Evolutionary conservation across 2,329 filamentous ascomycete species (phyloP).

Genomic region (Raffaelea ambrosiae): DNA sequence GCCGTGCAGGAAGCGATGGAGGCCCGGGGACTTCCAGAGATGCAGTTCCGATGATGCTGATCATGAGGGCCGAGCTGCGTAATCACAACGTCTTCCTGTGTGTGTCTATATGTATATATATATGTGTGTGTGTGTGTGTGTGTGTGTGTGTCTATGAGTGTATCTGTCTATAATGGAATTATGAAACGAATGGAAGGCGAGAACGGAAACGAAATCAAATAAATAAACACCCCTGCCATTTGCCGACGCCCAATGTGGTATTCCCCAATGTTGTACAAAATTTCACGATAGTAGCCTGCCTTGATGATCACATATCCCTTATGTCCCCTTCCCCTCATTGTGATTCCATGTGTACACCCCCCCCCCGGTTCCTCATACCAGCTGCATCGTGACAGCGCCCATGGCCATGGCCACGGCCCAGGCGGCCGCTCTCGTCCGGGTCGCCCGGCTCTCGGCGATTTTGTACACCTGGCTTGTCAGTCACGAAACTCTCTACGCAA

Average conservation of each 20-base stretch:
- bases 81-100: no score
- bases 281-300: no score
- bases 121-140: no score
- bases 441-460: slow-evolving; percentile 1
- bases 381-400: neutral
- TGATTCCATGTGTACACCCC: no score
- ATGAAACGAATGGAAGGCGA: neutral
- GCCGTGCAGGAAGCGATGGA: slow-evolving; percentile 47
- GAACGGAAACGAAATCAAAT: neutral
- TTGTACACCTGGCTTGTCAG: slow-evolving; percentile 11
- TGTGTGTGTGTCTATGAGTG: no score
- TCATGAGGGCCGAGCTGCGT: no score
- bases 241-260: neutral
- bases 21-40: slow-evolving; percentile 45
- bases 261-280: no score
- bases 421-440: neutral
- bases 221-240: no score
- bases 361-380: no score
- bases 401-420: neutral
- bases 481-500: neutral
- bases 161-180: neutral
- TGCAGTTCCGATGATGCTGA: slow-evolving; percentile 35
- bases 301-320: no score
- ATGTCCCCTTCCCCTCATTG: no score
- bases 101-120: no score